Evolutionary conservation across 2,329 filamentous ascomycete genomes (phyloP).

Genomic region (Colletotrichum truncatum): DNA sequence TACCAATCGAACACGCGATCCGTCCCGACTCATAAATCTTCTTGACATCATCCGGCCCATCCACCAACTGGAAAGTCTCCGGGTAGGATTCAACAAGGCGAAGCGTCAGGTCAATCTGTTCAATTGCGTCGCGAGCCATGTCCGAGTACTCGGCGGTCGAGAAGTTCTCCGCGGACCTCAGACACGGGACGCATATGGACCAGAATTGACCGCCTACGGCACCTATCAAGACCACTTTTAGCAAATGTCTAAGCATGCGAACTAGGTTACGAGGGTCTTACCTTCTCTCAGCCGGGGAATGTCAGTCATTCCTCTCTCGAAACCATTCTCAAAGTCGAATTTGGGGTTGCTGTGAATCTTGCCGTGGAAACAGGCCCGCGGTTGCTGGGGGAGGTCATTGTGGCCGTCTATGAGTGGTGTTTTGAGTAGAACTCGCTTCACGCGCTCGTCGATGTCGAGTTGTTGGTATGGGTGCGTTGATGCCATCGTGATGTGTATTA

Average conservation of each 20-base stretch:
- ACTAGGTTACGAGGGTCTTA: background rate
- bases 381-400: conserved; percentile 43
- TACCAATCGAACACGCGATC: conserved; percentile 45
- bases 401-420: conserved; percentile 46
- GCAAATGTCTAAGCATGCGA: background rate
- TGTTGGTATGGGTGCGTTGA: conserved; percentile 17
- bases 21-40: conserved; percentile 38
- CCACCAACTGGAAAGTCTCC: conserved; percentile 35
- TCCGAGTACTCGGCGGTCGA: conserved; percentile 34
- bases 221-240: background rate
- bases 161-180: conserved; percentile 36
- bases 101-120: conserved; percentile 36
- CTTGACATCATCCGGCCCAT: conserved; percentile 38
- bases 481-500: background rate
- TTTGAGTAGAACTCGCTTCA: conserved; percentile 36
- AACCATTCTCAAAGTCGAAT: conserved; percentile 42
- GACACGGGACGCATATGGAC: conserved; percentile 38
- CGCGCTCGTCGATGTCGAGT: conserved; percentile 36
- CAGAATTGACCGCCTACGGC: conserved; percentile 42
- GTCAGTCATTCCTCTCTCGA: conserved; percentile 43
- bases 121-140: conserved; percentile 32
- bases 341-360: conserved; percentile 43
- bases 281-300: conserved; percentile 37
- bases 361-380: conserved; percentile 37
- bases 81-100: conserved; percentile 37